Evolutionary conservation across 306 rosid species (phyloP).

Genomic region (Fagus crenata): DNA sequence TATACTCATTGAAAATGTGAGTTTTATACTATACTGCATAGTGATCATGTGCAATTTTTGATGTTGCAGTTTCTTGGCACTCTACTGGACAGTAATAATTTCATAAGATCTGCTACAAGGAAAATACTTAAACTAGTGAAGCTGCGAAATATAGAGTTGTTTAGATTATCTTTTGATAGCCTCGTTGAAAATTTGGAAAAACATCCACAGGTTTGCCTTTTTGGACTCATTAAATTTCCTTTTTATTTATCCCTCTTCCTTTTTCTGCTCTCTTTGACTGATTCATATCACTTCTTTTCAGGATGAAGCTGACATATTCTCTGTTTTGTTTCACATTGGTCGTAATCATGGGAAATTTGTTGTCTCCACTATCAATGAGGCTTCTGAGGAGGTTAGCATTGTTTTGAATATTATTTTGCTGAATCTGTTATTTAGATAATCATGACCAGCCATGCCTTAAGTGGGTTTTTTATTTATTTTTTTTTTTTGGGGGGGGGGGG

Average conservation of each 20-base stretch:
- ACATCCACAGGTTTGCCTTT: conserved; percentile 58
- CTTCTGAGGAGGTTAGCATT: conserved; percentile 56
- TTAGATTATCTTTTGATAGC: conserved; percentile 55
- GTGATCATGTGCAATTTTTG: conserved; percentile 14
- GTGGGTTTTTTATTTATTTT: too few relatives aligned
- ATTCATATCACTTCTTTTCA: conserved; percentile 37
- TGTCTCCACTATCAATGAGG: conserved; percentile 41
- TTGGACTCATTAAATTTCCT: neutral
- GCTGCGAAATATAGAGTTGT: conserved; percentile 49
- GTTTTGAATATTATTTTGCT: conserved; percentile 21
- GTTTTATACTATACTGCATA: neutral
- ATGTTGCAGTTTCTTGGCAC: conserved; percentile 75
- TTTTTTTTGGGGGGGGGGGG: too few relatives aligned
- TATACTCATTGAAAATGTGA: neutral
- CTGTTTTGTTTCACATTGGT: conserved; percentile 67
- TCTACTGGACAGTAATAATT: conserved; percentile 45
- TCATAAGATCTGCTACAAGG: conserved; percentile 59
- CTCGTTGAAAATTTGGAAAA: conserved; percentile 59
- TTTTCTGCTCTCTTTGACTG: conserved; percentile 11
- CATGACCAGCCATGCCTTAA: neutral
- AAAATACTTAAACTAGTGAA: conserved; percentile 59
- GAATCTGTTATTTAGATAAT: neutral
- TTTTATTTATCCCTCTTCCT: neutral
- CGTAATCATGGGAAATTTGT: conserved; percentile 69
- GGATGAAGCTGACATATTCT: conserved; percentile 82